These are phyloP conservation scores for Xenoacremonium recifei DNA, from an alignment of 2,329 filamentous ascomycete genomes.

Conservation along the genomic window DNA sequence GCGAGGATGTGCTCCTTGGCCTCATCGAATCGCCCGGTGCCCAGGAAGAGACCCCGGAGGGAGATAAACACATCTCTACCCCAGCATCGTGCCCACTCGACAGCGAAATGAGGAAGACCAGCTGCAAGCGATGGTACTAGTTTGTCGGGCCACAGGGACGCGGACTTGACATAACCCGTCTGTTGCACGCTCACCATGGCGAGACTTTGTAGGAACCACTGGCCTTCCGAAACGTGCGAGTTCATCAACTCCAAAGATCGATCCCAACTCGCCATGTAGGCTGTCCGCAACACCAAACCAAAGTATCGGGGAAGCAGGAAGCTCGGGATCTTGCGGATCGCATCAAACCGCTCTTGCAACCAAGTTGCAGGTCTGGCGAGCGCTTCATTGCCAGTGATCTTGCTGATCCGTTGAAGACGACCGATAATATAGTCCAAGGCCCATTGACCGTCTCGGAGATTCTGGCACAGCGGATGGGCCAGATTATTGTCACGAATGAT, in stretches of 20 bases:
- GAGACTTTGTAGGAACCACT: constrained; percentile 85
- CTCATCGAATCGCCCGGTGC: constrained; percentile 83
- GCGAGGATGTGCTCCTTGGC: constrained; percentile 92
- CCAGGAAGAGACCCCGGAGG: constrained; percentile 84
- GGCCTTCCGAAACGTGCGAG: constrained; percentile 72
- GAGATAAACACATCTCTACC: constrained; percentile 97
- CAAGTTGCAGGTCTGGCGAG: constrained; percentile 69
- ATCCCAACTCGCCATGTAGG: constrained; percentile 80
- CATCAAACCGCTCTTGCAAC: constrained; percentile 82
- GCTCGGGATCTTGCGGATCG: constrained; percentile 78
- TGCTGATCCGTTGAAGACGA: constrained; percentile 70
- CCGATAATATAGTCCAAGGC: constrained; percentile 83
- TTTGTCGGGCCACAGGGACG: constrained; percentile 84
- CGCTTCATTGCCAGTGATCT: constrained; percentile 58
- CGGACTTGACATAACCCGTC: constrained; percentile 84
- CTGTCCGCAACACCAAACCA: constrained; percentile 81
- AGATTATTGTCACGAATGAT: constrained; percentile 88
- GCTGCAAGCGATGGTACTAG: constrained; percentile 85
- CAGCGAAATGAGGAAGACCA: constrained; percentile 89
- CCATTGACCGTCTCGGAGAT: constrained; percentile 90
- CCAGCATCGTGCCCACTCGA: constrained; percentile 95
- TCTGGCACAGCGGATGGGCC: constrained; percentile 89
- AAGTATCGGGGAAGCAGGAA: constrained; percentile 94
- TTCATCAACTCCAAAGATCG: constrained; percentile 77
- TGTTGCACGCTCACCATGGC: constrained; percentile 91